Percentiles rank a stretch among this genome's conserved stretches.
Evolutionary conservation across 768 basidiomycete species (phyloP).

Genomic region (Solioccasus polychromus): DNA sequence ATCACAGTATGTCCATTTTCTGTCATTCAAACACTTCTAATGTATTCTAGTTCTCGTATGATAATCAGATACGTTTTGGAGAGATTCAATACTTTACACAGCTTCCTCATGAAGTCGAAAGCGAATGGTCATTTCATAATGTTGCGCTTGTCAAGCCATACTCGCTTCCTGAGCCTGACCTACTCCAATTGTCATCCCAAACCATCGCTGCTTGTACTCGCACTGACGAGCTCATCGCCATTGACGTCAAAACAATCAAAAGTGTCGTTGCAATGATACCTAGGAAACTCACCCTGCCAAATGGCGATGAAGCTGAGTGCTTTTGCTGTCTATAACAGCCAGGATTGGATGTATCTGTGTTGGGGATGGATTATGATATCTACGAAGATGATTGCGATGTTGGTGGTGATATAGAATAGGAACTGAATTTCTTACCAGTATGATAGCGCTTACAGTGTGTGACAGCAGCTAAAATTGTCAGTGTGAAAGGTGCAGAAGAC

Average conservation of each 20-base stretch:
- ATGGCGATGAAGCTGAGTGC: not conserved
- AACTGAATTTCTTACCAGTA: no score
- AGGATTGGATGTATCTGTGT: not conserved
- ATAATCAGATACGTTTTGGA: not conserved
- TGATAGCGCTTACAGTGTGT: no score
- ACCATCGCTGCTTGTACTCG: slow-evolving; percentile 17
- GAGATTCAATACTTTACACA: slow-evolving; percentile 2
- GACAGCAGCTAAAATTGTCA: no score
- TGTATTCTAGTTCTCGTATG: not conserved
- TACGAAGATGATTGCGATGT: not conserved
- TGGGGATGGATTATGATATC: not conserved
- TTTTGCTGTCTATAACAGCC: slow-evolving; percentile 1
- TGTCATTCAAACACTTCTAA: no score
- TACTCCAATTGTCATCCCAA: slow-evolving; percentile 14
- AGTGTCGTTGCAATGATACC: slow-evolving; percentile 25
- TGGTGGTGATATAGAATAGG: not conserved
- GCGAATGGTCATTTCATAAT: not conserved
- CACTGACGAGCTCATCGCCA: slow-evolving; percentile 15
- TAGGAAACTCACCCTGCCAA: slow-evolving; percentile 3
- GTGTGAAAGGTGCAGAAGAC: no score
- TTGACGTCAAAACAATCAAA: slow-evolving; percentile 13
- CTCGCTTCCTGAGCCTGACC: slow-evolving; percentile 14
- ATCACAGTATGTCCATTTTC: slow-evolving; percentile 15
- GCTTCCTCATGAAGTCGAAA: not conserved
- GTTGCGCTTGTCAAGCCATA: slow-evolving; percentile 22